Base-by-base conservation (phyloP, 805 yeast species). In the Myxozyma geophila region DNA sequence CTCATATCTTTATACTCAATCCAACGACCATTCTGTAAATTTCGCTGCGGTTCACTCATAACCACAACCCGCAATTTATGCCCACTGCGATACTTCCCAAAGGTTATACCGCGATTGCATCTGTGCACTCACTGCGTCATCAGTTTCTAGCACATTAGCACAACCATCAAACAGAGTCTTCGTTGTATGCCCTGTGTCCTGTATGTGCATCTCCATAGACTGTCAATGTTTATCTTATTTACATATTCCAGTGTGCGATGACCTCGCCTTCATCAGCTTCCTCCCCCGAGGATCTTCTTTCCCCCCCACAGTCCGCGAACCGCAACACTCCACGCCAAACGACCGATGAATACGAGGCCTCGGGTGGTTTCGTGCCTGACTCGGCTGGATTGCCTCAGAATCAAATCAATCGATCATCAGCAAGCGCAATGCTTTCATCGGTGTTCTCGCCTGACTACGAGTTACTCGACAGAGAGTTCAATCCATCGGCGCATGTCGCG, bases 381-480 rank as follows among this genome's bases (percentile, higher is more conserved):
- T 23, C 54, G 17, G 46, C 48, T 15, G n/a, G 37, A 4, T 44
- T 23, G 7, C 54, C 41, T 10, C 48, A 19, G 12, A 41, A 23
- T 36, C 35, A 39, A 35, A 39, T 39, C 37, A 50, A 47, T 7
- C 55, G 28, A 12, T 48, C 54, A 7, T 46, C 62, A 6, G 21
- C 51, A 33, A 54, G 56, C 36, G 35, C 57, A 5, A 59, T 33
- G 40, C 54, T 61, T 6, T 47, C 60, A 12, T 43, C 49, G 15
- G 63, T 62, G n/a, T 57, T 65, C n/a, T 62, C 64, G 9, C 68
- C 66, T 19, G 49, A 65, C 43, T 62, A 55, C 51, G 58, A 46
- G 35, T n/a, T 33, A 15, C 63, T 58, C 28, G 67, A 62, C 37
- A 49, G 54, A 10, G 64, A 63, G 5, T 62, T 59, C 43, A 10